phyloP scores from a whole-genome alignment of 495 filamentous ascomycete species.

The Annulohypoxylon stygium region DNA sequence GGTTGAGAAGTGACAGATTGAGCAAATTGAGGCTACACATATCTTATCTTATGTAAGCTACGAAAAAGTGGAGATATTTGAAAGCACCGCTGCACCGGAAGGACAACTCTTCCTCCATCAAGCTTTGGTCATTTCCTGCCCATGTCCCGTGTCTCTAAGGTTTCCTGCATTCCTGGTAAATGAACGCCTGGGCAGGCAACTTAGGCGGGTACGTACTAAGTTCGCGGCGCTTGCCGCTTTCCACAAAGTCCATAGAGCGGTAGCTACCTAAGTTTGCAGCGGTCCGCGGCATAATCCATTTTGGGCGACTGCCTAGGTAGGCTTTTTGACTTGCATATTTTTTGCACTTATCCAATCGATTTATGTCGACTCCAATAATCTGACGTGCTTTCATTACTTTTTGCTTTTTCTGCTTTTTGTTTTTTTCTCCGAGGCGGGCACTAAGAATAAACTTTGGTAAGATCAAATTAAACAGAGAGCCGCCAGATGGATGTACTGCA shows the following conservation, averaged over 20 bases:
- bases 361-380: conserved; percentile 23
- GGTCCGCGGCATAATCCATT: conserved; percentile 23
- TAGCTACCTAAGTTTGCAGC: conserved; percentile 23
- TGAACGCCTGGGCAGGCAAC: background rate
- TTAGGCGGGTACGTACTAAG: conserved; percentile 9
- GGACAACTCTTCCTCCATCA: background rate
- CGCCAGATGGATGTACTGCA: conserved; percentile 27
- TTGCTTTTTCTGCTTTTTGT: background rate
- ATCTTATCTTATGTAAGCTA: conserved; percentile 3
- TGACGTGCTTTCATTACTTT: conserved; percentile 29
- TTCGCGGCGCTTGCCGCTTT: conserved; percentile 26
- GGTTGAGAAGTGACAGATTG: conserved; percentile 7
- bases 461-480: conserved; percentile 31
- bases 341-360: conserved; percentile 35
- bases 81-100: background rate
- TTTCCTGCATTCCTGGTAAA: background rate
- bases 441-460: conserved; percentile 43
- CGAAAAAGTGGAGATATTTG: no score
- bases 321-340: conserved; percentile 26
- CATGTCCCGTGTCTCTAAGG: background rate
- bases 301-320: background rate
- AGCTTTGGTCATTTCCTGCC: conserved; percentile 5
- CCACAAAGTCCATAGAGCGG: conserved; percentile 5
- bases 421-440: conserved; percentile 25
- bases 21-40: background rate